Conservation (phyloP, 805 yeast species). For the Peterozyma toletana region DNA sequence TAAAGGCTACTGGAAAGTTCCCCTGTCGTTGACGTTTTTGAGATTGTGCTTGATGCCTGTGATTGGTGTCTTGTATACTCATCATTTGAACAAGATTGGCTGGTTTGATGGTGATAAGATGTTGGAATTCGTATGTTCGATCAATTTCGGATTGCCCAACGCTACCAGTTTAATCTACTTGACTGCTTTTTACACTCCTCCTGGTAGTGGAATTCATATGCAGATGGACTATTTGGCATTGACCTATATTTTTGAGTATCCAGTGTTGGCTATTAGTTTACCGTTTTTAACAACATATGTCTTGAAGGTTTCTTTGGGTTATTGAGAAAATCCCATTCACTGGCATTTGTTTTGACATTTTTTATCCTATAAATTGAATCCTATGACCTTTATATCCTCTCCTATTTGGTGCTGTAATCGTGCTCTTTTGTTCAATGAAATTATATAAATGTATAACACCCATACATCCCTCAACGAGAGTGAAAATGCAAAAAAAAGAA, state of each 20-base stretch:
- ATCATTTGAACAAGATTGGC: constrained; percentile 53
- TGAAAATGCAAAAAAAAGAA: no score
- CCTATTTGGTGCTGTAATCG: no score
- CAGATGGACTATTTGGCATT: constrained; percentile 87
- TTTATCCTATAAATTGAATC: no score
- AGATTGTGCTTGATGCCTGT: constrained; percentile 72
- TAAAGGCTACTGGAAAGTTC: constrained; percentile 64
- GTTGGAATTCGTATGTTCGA: constrained; percentile 64
- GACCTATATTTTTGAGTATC: constrained; percentile 67
- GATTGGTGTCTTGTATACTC: constrained; percentile 61
- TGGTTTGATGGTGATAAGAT: constrained; percentile 58
- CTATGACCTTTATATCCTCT: no score
- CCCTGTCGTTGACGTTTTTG: constrained; percentile 45
- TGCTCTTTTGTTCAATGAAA: no score
- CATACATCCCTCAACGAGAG: no score
- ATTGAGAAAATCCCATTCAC: constrained; percentile 12
- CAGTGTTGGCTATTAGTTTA: constrained; percentile 56
- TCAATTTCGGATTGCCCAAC: constrained; percentile 76
- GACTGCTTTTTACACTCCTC: constrained; percentile 82
- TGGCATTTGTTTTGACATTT: no score
- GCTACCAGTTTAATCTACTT: constrained; percentile 85
- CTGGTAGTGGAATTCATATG: constrained; percentile 36
- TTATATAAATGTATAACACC: no score
- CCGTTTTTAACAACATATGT: constrained; percentile 74
- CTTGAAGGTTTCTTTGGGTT: constrained; percentile 39